phyloP scores from a whole-genome alignment of 768 basidiomycete genomes.

The Mycena maculata region DNA sequence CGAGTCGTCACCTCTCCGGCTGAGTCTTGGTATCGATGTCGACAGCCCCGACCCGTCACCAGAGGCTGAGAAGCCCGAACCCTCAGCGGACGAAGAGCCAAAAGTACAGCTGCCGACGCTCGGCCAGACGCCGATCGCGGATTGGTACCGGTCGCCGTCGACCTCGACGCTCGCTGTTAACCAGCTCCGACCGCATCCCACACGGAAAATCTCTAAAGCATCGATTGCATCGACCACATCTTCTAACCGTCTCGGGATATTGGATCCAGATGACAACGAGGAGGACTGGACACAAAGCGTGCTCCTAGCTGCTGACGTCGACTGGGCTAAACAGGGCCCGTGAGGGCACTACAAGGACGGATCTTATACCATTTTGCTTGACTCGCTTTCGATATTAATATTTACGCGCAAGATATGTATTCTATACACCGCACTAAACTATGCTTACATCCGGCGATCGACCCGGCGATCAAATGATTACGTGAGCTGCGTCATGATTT shows the following conservation, averaged over 20 bases:
- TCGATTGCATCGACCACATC: constrained; percentile 50
- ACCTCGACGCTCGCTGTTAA: constrained; percentile 33
- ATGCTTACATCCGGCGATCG: neutral
- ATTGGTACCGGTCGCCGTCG: constrained; percentile 44
- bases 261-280: constrained; percentile 58
- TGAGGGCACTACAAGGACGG: constrained; percentile 14
- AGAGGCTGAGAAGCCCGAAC: constrained; percentile 21
- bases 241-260: constrained; percentile 61
- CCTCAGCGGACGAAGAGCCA: constrained; percentile 29
- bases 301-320: constrained; percentile 72
- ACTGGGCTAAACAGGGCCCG: constrained; percentile 37
- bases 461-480: neutral
- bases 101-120: constrained; percentile 21
- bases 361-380: constrained; percentile 26
- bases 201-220: constrained; percentile 30
- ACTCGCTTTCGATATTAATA: constrained; percentile 11
- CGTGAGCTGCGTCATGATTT: neutral
- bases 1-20: constrained; percentile 63
- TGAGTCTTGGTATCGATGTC: constrained; percentile 49
- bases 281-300: constrained; percentile 84
- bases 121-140: constrained; percentile 52
- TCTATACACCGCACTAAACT: constrained; percentile 8
- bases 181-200: constrained; percentile 40
- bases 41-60: constrained; percentile 46
- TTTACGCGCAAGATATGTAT: constrained; percentile 20